Evolutionary conservation across 371 early-diverging fungal genomes (phyloP).

Genomic region (Circinella umbellata): DNA sequence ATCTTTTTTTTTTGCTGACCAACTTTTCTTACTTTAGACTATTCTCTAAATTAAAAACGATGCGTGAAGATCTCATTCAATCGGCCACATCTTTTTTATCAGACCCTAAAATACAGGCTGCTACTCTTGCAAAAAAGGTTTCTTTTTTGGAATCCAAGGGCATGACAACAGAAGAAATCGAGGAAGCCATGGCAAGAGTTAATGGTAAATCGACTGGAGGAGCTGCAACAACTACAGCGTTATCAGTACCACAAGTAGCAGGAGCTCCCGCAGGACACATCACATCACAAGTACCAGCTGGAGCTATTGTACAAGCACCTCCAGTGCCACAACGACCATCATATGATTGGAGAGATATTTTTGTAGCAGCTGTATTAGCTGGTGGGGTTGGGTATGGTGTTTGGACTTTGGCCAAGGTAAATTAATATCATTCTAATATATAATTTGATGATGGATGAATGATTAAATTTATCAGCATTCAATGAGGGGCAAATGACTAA

Average conservation of each 20-base stretch:
- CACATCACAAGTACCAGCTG: background rate
- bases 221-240: conserved; percentile 30
- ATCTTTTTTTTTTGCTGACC: conserved; percentile 5
- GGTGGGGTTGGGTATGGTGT: conserved; percentile 90
- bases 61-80: conserved; percentile 83
- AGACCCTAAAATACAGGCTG: conserved; percentile 91
- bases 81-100: conserved; percentile 91
- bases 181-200: conserved; percentile 82
- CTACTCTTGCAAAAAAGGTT: conserved; percentile 88
- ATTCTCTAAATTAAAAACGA: conserved; percentile 10
- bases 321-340: conserved; percentile 76
- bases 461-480: no score
- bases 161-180: conserved; percentile 90
- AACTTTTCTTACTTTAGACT: background rate
- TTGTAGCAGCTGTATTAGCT: conserved; percentile 86
- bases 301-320: conserved; percentile 22
- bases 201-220: conserved; percentile 41
- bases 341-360: conserved; percentile 92
- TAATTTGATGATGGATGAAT: background rate
- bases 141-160: conserved; percentile 97
- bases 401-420: conserved; percentile 81
- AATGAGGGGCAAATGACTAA: background rate
- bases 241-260: conserved; percentile 16
- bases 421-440: background rate
- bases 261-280: conserved; percentile 26